Conservation (phyloP, 768 basidiomycete species). For the Leccinum sublutescens region DNA sequence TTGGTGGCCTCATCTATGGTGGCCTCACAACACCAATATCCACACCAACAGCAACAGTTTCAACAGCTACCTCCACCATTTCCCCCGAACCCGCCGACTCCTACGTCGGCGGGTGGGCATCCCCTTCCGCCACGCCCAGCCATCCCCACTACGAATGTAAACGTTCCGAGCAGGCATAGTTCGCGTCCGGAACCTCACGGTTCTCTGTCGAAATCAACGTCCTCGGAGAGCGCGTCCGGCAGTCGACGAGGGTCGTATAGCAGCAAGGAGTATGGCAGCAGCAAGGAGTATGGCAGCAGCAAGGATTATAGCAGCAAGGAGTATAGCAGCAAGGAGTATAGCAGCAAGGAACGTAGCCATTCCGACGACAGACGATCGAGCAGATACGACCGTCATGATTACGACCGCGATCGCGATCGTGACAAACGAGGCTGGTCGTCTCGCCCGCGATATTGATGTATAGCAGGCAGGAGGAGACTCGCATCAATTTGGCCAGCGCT, state of each 20-base stretch:
- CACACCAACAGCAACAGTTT: background rate
- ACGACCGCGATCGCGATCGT: constrained; percentile 1
- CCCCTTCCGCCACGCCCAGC: constrained; percentile 22
- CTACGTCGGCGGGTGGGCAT: background rate
- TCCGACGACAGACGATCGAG: constrained; percentile 20
- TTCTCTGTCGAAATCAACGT: constrained; percentile 15
- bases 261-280: background rate
- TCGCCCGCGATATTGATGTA: constrained; percentile 4
- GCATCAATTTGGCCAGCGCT: background rate
- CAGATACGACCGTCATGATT: constrained; percentile 10
- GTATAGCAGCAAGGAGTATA: background rate
- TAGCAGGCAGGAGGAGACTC: background rate
- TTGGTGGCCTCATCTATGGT: background rate
- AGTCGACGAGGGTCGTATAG: constrained; percentile 20
- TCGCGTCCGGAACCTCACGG: constrained; percentile 21
- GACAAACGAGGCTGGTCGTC: constrained; percentile 11
- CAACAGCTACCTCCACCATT: background rate
- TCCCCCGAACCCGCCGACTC: background rate
- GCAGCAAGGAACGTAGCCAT: constrained; percentile 11
- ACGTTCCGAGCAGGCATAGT: constrained; percentile 1
- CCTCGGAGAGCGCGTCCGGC: constrained; percentile 13
- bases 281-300: background rate
- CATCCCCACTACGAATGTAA: background rate
- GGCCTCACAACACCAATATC: background rate
- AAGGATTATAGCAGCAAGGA: background rate